phyloP scores from a whole-genome alignment of 2,329 filamentous ascomycete genomes.

The Huntiella omanensis region DNA sequence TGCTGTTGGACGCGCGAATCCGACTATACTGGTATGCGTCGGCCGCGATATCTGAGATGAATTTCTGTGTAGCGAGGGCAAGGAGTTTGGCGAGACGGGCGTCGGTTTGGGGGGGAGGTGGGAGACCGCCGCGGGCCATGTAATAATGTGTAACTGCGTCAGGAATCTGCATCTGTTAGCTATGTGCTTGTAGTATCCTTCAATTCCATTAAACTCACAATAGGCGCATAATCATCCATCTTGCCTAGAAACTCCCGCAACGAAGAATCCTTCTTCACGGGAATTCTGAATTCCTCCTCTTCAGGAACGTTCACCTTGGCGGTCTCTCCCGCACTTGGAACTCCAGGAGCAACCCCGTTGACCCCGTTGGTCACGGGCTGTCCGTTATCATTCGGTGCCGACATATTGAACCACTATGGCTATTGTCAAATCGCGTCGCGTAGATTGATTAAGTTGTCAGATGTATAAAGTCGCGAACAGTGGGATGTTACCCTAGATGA shows the following conservation, averaged over 20 bases:
- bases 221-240: constrained; percentile 97
- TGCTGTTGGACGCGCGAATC: constrained; percentile 80
- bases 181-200: not conserved
- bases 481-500: too few species aligned
- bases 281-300: constrained; percentile 45
- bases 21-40: constrained; percentile 96
- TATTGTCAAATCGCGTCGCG: too few species aligned
- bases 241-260: constrained; percentile 83
- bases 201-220: constrained; percentile 44
- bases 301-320: constrained; percentile 46
- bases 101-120: constrained; percentile 78
- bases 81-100: constrained; percentile 80
- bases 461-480: too few species aligned
- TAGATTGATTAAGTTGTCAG: too few species aligned
- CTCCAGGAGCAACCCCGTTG: too few species aligned
- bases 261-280: constrained; percentile 77
- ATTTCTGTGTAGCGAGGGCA: constrained; percentile 95
- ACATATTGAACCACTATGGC: too few species aligned
- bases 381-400: too few species aligned
- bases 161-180: constrained; percentile 47
- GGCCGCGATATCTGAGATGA: constrained; percentile 90
- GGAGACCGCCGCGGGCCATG: constrained; percentile 85
- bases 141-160: constrained; percentile 98
- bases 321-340: too few species aligned
- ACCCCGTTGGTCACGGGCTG: too few species aligned